Base-by-base conservation (phyloP, 2,329 filamentous ascomycete species). In the Botrytis fragariae region DNA sequence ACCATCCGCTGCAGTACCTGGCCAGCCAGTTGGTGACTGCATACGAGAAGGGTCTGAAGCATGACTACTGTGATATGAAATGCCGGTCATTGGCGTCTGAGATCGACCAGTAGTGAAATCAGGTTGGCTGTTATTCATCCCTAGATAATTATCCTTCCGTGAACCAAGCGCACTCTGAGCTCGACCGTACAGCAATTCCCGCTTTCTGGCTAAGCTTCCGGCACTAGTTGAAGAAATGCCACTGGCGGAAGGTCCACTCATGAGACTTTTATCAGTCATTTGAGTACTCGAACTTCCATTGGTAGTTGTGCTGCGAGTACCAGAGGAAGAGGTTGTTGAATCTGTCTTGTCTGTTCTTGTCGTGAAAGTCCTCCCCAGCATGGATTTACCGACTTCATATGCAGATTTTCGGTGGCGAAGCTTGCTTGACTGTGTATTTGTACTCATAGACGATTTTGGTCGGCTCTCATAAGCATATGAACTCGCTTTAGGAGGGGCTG, bases 151-250 rank as follows among this genome's bases (percentile, higher is more conserved):
- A 45, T 83, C 83, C 25, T 89, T 89, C 37, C 88, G 86, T 72
- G 87, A 86, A 59, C 89, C 90, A 76, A 93, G 82, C 4, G 90
- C 89, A 79, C 91, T 93, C 76, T 89, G 88, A 25, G 91, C 86
- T 75, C 91, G 82, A 80, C 77, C 82, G 80, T 86, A 82, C 79
- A 79, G 63, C 25, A 76, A 76, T 70, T 82, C 82, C 76, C 91
- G 92, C 79, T 93, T 92, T 75, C 95, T 90, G 44, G 94, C 95
- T 76, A 97, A 89, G 83, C 95, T 98, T 71, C 95, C 96, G 25
- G 96, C 96, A 83, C 96, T 98, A 25, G 96, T 98, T 69, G 94
- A 93, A 81, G 95, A 98, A 82, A 98, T 94, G 20, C 89, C 95
- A 69, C 95, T 91, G 0, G 96, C 96, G 71, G 96, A 98, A 70